These are phyloP conservation scores for Pythium diclinum DNA, from an alignment of 352 stramenopile species.

Conservation along the genomic window DNA sequence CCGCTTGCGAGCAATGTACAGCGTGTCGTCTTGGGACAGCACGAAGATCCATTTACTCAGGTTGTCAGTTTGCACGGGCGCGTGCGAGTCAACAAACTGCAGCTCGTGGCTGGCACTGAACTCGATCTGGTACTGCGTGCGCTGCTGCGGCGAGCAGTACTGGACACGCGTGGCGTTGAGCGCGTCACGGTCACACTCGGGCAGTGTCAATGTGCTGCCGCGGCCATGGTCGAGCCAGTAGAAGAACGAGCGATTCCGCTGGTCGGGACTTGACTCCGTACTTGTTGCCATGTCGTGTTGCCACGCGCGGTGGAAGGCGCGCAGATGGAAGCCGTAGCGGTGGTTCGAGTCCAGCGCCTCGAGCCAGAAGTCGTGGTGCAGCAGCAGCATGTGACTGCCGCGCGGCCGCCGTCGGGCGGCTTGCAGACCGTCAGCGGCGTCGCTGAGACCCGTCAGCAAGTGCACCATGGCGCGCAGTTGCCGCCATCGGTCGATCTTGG, in stretches of 20 bases:
- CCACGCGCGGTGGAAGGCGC: constrained; percentile 63
- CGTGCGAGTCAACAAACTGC: constrained; percentile 34
- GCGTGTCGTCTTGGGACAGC: constrained; percentile 28
- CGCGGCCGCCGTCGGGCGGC: not conserved
- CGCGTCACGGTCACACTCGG: constrained; percentile 47
- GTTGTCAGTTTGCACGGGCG: constrained; percentile 52
- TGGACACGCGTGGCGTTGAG: constrained; percentile 45
- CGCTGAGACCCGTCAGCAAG: constrained; percentile 13
- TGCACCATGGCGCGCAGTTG: constrained; percentile 21
- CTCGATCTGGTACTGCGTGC: constrained; percentile 42
- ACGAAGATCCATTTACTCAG: constrained; percentile 81
- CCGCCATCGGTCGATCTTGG: constrained; percentile 23
- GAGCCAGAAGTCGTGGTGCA: constrained; percentile 76
- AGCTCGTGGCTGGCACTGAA: constrained; percentile 29
- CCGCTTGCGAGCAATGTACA: constrained; percentile 69
- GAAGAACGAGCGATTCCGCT: constrained; percentile 51
- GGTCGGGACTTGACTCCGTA: not conserved
- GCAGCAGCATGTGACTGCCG: constrained; percentile 25
- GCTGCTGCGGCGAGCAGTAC: constrained; percentile 47
- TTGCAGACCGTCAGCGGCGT: not conserved
- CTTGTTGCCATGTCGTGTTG: constrained; percentile 37
- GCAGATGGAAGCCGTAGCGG: constrained; percentile 68
- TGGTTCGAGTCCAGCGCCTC: constrained; percentile 69
- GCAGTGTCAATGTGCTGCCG: constrained; percentile 42
- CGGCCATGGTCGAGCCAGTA: constrained; percentile 65